Conservation (phyloP, 1,139 yeast species). For the Debaryomyces fabryi region DNA sequence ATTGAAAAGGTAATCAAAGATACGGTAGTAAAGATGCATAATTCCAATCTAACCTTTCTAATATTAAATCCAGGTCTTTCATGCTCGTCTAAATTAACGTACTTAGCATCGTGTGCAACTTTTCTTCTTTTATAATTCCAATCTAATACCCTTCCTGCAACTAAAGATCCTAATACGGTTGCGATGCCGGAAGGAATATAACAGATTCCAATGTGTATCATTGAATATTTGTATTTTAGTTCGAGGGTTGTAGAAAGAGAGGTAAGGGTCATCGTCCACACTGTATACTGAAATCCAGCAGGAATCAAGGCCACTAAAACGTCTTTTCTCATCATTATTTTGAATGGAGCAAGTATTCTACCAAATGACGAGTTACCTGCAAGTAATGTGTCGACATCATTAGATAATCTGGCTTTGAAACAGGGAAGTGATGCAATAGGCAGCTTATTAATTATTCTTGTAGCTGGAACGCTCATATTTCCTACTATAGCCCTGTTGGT, state of each 20-base stretch:
- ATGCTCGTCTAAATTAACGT: slow-evolving; percentile 16
- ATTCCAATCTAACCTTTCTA: slow-evolving; percentile 29
- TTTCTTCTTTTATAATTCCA: slow-evolving; percentile 28
- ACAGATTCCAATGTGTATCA: slow-evolving; percentile 40
- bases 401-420: slow-evolving; percentile 26
- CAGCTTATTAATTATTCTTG: slow-evolving; percentile 22
- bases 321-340: slow-evolving; percentile 27
- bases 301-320: slow-evolving; percentile 33
- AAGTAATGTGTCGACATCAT: slow-evolving; percentile 30
- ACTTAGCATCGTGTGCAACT: slow-evolving; percentile 20
- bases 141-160: slow-evolving; percentile 33
- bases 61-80: slow-evolving; percentile 32
- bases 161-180: slow-evolving; percentile 33
- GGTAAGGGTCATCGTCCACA: slow-evolving; percentile 42
- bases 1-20: slow-evolving; percentile 31
- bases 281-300: slow-evolving; percentile 37
- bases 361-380: slow-evolving; percentile 22
- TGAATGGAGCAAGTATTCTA: slow-evolving; percentile 30
- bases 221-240: slow-evolving; percentile 33
- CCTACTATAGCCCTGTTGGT: slow-evolving; percentile 41
- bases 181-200: slow-evolving; percentile 44
- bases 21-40: slow-evolving; percentile 28
- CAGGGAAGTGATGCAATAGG: slow-evolving; percentile 28
- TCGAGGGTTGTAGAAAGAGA: slow-evolving; percentile 36
- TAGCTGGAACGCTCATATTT: slow-evolving; percentile 39